phyloP scores from a whole-genome alignment of 2,329 filamentous ascomycete genomes.

The Calonectria hongkongensis region DNA sequence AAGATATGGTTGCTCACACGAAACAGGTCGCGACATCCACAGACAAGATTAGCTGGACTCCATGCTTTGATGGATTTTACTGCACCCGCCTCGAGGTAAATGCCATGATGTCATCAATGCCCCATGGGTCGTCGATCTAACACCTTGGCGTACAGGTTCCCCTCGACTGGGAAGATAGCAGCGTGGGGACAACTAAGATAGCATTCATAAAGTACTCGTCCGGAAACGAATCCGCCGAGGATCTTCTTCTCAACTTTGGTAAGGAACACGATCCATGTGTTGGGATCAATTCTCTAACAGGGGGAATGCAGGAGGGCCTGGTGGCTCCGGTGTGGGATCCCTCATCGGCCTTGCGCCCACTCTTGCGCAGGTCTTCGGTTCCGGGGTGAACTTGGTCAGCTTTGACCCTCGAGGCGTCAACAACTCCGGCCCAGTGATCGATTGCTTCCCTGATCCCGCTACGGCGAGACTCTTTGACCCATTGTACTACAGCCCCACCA shows the following conservation, averaged over 20 bases:
- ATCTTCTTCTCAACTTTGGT: conserved; percentile 23
- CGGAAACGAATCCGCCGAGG: conserved; percentile 15
- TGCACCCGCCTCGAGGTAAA: conserved; percentile 14
- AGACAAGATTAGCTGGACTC: conserved; percentile 21
- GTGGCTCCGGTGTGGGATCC: conserved; percentile 14
- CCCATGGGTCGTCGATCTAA: conserved; percentile 8
- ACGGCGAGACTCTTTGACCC: conserved; percentile 30
- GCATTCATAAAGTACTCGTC: conserved; percentile 21
- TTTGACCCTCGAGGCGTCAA: conserved; percentile 65
- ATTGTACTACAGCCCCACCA: conserved; percentile 38
- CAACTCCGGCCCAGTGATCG: conserved; percentile 58
- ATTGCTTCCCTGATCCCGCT: conserved; percentile 28
- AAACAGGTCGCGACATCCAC: conserved; percentile 8
- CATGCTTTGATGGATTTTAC: conserved; percentile 16
- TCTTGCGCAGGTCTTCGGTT: conserved; percentile 1
- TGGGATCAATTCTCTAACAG: conserved; percentile 3
- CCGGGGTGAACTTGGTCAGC: conserved; percentile 9
- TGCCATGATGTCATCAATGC: conserved; percentile 8
- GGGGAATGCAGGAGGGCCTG: neutral
- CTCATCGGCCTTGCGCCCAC: conserved; percentile 6
- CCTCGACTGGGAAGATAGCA: conserved; percentile 14
- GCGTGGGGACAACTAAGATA: neutral
- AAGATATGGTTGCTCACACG: neutral
- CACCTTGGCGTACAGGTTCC: conserved; percentile 15
- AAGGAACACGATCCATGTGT: neutral